Evolutionary conservation across 2,329 filamentous ascomycete species (phyloP).

Genomic region (Huntiella bhutanensis): DNA sequence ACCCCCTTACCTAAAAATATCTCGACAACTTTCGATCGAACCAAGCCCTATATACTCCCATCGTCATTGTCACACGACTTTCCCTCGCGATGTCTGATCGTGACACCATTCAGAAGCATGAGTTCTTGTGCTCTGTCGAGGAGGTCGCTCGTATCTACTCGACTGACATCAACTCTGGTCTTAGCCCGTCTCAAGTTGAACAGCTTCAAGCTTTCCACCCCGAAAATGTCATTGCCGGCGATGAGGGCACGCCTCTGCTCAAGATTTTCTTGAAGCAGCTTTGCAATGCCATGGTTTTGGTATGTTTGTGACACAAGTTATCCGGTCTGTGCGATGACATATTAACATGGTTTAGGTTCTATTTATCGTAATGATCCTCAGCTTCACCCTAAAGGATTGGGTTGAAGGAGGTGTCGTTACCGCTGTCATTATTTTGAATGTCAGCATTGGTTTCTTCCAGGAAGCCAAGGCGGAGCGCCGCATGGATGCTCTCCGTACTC

Average conservation of each 20-base stretch:
- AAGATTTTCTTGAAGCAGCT: constrained; percentile 57
- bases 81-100: constrained; percentile 3
- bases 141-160: constrained; percentile 43
- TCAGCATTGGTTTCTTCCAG: constrained; percentile 47
- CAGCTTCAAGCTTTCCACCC: constrained; percentile 41
- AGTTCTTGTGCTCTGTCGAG: constrained; percentile 40
- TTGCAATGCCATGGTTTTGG: constrained; percentile 60
- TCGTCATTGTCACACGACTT: not conserved
- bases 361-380: constrained; percentile 56
- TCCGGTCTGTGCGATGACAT: not conserved
- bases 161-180: constrained; percentile 47
- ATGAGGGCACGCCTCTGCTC: constrained; percentile 45
- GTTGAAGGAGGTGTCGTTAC: constrained; percentile 50
- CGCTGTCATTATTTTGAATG: constrained; percentile 50
- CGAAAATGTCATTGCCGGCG: constrained; percentile 51
- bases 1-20: too few relatives aligned
- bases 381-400: constrained; percentile 46
- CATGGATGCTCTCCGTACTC: constrained; percentile 42
- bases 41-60: too few relatives aligned
- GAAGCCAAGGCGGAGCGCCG: constrained; percentile 47
- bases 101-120: constrained; percentile 22
- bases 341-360: constrained; percentile 37
- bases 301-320: constrained; percentile 24
- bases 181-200: constrained; percentile 40
- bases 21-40: too few relatives aligned